Base-by-base conservation (phyloP, 495 filamentous ascomycete species). In the Cercophora samala region DNA sequence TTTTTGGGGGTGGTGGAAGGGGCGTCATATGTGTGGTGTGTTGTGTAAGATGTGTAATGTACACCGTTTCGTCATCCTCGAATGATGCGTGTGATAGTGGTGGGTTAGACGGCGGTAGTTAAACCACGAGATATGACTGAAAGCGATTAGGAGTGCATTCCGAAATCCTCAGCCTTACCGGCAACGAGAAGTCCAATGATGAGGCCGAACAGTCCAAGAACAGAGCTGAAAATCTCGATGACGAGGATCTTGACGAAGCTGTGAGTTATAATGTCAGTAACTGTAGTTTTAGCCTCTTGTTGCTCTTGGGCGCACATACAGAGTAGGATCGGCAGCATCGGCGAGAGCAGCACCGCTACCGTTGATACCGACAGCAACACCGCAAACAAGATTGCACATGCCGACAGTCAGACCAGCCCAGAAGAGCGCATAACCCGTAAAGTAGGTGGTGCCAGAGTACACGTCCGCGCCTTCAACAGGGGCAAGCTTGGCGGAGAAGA, bases 221-320 rank as follows among this genome's bases (percentile, higher is more conserved):
- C 93, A 6, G 95, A 98, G 74, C 95, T 97, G 84, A 99, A 99
- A 77, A 99, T 99, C 80, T 99, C 96, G 72, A 99, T 93, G 69
- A 99, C 93, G 53, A 99, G 88, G 72, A 98, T 96, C 82, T 96
- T 97, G 79, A 99, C 93, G 80, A 99, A 99, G 60, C 93, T 97
- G 65, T 69, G 58, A 66, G 3, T 6, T 9, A 25, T 1, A 22
- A 60, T n/a, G 70, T 78, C 70, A 80, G 69, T 17, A 62, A n/a
- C 29, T 21, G 64, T 18, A 26, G 21, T 60, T 9, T 0, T 9
- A 46, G 5, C 51, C 18, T 18, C 1, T 23, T 4, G 5, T 46
- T 46, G 8, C 6, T 46, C 37, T 0, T 55, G 11, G 42, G n/a
- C 54, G 17, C 8, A 84, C 92, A 77, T 83, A 97, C 91, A 99